These are phyloP conservation scores for Alisma plantagoaquatica DNA, from an alignment of 106 monocot genomes.

Conservation along the genomic window DNA sequence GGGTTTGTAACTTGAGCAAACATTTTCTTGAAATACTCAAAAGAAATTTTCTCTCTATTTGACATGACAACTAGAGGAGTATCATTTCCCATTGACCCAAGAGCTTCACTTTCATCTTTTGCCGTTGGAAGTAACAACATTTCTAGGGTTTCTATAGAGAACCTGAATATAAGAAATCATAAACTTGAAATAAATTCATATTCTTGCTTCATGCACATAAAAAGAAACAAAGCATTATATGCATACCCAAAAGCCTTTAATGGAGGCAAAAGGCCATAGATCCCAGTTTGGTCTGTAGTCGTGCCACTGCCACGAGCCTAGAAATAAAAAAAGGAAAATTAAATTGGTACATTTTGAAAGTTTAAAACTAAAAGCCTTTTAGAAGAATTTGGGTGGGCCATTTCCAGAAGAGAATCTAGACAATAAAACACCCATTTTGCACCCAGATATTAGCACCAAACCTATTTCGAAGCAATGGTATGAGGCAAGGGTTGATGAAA, in stretches of 20 bases:
- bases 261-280: slow-evolving; percentile 61
- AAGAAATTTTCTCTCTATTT: slow-evolving; percentile 67
- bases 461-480: too few relatives aligned
- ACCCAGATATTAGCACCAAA: too few relatives aligned
- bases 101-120: slow-evolving; percentile 74
- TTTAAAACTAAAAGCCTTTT: slow-evolving; percentile 19
- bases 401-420: too few relatives aligned
- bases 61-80: slow-evolving; percentile 92
- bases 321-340: too few relatives aligned
- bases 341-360: background rate
- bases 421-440: too few relatives aligned
- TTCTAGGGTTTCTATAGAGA: slow-evolving; percentile 82
- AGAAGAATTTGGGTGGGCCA: too few relatives aligned
- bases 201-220: background rate
- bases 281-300: slow-evolving; percentile 26
- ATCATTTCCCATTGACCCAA: slow-evolving; percentile 98
- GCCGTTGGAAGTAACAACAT: slow-evolving; percentile 93
- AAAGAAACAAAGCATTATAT: background rate
- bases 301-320: background rate
- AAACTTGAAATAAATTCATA: background rate
- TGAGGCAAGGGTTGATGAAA: too few relatives aligned
- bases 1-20: slow-evolving; percentile 99
- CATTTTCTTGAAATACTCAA: slow-evolving; percentile 97
- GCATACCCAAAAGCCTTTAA: slow-evolving; percentile 86
- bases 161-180: slow-evolving; percentile 29